These are phyloP conservation scores for Mortierella sp. DNA, from an alignment of 371 early-diverging fungal genomes.

Conservation along the genomic window DNA sequence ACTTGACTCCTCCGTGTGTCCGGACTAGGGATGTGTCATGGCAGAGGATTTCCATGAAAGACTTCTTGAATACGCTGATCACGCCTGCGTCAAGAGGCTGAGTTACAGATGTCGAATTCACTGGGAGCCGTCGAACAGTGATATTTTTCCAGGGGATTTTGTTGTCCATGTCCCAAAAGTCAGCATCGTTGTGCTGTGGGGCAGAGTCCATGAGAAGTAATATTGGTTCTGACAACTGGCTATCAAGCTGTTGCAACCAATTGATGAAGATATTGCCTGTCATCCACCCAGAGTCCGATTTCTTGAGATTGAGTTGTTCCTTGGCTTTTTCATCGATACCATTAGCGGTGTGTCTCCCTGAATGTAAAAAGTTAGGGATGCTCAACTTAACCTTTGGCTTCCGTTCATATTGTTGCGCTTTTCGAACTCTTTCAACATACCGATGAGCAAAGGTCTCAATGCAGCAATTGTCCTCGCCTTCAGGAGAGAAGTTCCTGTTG, in stretches of 20 bases:
- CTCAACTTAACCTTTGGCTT: background rate
- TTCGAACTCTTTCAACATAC: no score
- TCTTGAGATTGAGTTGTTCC: background rate
- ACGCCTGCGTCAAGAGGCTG: constrained; percentile 14
- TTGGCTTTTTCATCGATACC: background rate
- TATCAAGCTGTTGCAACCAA: background rate
- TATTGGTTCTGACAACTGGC: background rate
- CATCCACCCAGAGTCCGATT: constrained; percentile 1
- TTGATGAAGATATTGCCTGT: background rate
- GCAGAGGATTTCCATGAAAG: background rate
- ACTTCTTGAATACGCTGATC: background rate
- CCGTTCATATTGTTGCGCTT: no score
- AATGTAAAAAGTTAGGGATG: background rate
- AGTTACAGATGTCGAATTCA: background rate
- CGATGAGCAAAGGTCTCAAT: constrained; percentile 1
- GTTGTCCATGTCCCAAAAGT: background rate
- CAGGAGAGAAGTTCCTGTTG: background rate
- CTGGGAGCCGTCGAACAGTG: background rate
- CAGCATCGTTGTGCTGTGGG: background rate
- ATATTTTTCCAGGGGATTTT: background rate
- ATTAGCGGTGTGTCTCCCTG: background rate
- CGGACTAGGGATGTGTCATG: background rate
- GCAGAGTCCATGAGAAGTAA: constrained; percentile 3
- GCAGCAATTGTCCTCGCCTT: background rate
- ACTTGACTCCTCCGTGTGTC: background rate